Conservation (phyloP, 2,329 filamentous ascomycete genomes). For the Trichoderma lentiforme region DNA sequence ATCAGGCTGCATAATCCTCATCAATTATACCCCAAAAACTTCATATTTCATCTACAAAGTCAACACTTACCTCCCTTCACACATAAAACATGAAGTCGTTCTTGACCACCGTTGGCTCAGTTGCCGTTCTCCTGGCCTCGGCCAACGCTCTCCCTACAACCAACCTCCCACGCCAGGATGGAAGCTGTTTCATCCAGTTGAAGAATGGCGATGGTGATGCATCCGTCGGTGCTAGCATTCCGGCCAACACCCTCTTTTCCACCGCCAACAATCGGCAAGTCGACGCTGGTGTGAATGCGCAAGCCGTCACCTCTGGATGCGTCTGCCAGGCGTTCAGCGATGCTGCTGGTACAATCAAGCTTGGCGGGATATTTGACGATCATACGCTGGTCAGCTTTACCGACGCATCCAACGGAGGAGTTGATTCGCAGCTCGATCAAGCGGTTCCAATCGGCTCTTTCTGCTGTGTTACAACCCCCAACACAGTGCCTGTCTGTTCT, state of each 20-base stretch:
- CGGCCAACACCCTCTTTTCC: neutral
- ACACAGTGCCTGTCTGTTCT: neutral
- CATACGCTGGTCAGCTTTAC: neutral
- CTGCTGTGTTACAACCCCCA: neutral
- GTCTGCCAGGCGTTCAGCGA: neutral
- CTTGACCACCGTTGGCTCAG: neutral
- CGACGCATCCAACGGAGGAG: neutral
- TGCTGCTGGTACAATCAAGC: neutral
- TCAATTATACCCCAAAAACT: neutral
- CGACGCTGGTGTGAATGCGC: neutral
- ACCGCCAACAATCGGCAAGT: neutral
- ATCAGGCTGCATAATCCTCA: neutral
- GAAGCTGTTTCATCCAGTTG: neutral
- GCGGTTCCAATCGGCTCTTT: conserved; percentile 1
- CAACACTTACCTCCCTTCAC: neutral
- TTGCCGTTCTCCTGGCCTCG: neutral
- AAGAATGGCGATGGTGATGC: neutral
- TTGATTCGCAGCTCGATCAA: neutral
- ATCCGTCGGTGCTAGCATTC: neutral
- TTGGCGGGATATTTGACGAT: neutral
- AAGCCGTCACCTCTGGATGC: neutral
- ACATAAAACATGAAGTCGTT: neutral
- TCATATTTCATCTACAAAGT: neutral
- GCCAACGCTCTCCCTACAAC: neutral
- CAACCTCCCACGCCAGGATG: neutral